Evolutionary conservation across 495 filamentous ascomycete species (phyloP).

Genomic region (Penicillium pancosmium): DNA sequence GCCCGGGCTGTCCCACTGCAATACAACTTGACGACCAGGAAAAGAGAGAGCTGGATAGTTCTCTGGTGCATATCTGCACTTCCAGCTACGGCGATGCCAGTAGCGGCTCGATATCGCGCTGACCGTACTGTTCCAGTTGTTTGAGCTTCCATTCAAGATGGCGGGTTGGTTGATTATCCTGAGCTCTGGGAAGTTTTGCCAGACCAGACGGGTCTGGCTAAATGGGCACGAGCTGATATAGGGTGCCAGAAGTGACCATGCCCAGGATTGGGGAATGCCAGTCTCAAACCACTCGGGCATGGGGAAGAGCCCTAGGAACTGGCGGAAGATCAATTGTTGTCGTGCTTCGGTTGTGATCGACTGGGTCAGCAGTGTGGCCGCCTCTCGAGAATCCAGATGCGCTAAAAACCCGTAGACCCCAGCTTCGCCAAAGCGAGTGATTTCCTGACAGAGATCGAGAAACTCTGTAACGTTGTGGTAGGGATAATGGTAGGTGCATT

Average conservation of each 20-base stretch:
- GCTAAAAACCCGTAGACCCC: constrained; percentile 85
- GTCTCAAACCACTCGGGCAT: constrained; percentile 86
- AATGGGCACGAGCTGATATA: constrained; percentile 79
- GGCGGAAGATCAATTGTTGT: constrained; percentile 87
- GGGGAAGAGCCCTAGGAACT: constrained; percentile 81
- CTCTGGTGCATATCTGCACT: constrained; percentile 62
- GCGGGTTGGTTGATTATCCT: constrained; percentile 79
- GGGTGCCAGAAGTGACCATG: constrained; percentile 82
- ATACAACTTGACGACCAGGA: constrained; percentile 69
- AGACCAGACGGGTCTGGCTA: constrained; percentile 74
- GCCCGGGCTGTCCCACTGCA: constrained; percentile 76
- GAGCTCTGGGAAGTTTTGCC: constrained; percentile 87
- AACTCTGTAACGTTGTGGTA: constrained; percentile 76
- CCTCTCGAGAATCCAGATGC: constrained; percentile 78
- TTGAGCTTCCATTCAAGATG: constrained; percentile 56
- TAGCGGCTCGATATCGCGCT: background rate
- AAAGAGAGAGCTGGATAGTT: constrained; percentile 69
- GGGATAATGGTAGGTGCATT: constrained; percentile 85
- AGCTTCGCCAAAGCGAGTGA: constrained; percentile 80
- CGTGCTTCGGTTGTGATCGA: constrained; percentile 83
- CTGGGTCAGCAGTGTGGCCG: constrained; percentile 71
- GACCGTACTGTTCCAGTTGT: constrained; percentile 47
- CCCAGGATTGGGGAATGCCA: constrained; percentile 83
- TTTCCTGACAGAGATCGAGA: constrained; percentile 83
- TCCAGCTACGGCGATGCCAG: background rate